A percentile compares a stretch with the other conserved stretches of the same genome.
Conservation (phyloP, 2,329 filamentous ascomycete species). For the Neonectria hederae region DNA sequence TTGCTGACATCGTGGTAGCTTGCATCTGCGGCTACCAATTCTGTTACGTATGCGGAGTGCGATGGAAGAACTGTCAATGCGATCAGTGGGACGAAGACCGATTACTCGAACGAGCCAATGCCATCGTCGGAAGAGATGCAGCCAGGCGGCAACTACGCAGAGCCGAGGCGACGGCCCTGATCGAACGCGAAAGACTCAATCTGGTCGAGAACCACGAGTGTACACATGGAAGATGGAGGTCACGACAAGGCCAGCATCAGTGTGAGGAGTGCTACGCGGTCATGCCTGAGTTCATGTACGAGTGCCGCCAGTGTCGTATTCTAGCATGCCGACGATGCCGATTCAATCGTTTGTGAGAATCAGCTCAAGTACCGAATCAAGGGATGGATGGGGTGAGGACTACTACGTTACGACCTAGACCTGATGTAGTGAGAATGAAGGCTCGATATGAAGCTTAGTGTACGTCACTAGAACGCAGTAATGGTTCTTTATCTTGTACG, state of each 20-base stretch:
- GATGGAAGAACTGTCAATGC: slow-evolving; percentile 54
- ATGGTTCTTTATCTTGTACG: not conserved
- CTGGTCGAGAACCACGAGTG: slow-evolving; percentile 51
- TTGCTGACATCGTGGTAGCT: slow-evolving; percentile 40
- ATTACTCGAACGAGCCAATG: slow-evolving; percentile 45
- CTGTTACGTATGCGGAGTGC: slow-evolving; percentile 56
- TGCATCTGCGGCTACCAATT: slow-evolving; percentile 58
- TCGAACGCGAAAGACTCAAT: slow-evolving; percentile 8
- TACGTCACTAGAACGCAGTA: not conserved
- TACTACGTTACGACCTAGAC: not conserved
- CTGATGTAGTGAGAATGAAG: not conserved
- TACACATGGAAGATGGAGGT: slow-evolving; percentile 49
- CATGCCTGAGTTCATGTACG: slow-evolving; percentile 55
- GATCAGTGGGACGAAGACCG: slow-evolving; percentile 48
- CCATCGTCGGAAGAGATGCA: slow-evolving; percentile 44
- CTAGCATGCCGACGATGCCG: slow-evolving; percentile 57
- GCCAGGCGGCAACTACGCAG: too few relatives aligned
- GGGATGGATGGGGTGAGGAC: not conserved
- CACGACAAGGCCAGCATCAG: slow-evolving; percentile 42
- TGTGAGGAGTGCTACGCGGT: slow-evolving; percentile 56
- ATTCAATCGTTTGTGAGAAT: slow-evolving; percentile 48
- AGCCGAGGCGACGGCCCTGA: too few relatives aligned
- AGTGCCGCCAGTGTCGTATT: slow-evolving; percentile 57
- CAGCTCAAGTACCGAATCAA: not conserved
- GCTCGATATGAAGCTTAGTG: not conserved